Percentiles rank a stretch among this genome's conserved stretches.
Conservation (phyloP, 78 protist species). For the Dictyostelium intermedium region DNA sequence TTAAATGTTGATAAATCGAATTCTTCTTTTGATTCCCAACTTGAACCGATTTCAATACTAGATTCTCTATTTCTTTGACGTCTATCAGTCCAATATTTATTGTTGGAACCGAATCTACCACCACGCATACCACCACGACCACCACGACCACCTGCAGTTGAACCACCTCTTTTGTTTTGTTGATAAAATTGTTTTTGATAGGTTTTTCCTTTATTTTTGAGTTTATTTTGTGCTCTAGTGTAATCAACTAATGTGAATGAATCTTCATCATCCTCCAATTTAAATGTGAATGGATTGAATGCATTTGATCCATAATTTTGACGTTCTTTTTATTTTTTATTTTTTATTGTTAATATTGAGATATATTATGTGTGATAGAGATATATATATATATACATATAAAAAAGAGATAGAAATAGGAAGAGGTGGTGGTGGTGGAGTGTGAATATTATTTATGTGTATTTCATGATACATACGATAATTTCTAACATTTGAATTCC, state of each 20-base stretch:
- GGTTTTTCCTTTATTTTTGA: constrained; percentile 9
- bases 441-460: neutral
- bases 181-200: constrained; percentile 31
- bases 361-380: too few species aligned
- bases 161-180: constrained; percentile 33
- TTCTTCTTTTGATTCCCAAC: constrained; percentile 54
- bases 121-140: constrained; percentile 32
- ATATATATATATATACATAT: too few species aligned
- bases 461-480: constrained; percentile 4
- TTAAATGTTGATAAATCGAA: constrained; percentile 31
- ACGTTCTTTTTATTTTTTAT: neutral
- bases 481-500: constrained; percentile 49
- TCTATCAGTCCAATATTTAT: constrained; percentile 58
- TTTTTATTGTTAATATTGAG: neutral
- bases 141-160: constrained; percentile 2
- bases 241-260: constrained; percentile 72
- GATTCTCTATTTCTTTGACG: constrained; percentile 44
- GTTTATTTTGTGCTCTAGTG: neutral
- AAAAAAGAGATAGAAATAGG: neutral
- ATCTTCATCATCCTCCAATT: constrained; percentile 71
- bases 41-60: constrained; percentile 8
- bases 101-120: neutral
- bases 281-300: constrained; percentile 70
- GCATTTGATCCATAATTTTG: constrained; percentile 71
- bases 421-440: too few species aligned